phyloP scores from a whole-genome alignment of 176 grass and related monocot genomes.

The Urochloa ruziziensis region DNA sequence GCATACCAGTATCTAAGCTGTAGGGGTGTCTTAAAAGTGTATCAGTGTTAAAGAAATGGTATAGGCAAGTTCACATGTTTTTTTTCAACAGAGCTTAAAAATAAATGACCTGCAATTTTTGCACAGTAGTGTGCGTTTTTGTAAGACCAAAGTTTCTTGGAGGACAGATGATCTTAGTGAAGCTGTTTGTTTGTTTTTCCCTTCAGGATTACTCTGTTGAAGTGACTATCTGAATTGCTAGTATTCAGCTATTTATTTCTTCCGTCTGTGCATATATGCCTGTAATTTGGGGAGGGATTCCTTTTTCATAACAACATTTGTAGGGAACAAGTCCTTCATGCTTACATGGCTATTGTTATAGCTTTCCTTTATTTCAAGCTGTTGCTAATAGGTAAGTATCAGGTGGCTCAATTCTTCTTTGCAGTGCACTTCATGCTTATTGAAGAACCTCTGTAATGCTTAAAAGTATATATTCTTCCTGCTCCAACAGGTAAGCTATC shows the following conservation, averaged over 20 bases:
- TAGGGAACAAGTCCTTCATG: constrained; percentile 13
- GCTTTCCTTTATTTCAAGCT: neutral
- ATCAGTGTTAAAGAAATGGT: neutral
- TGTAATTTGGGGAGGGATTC: neutral
- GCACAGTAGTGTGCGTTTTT: neutral
- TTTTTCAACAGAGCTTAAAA: constrained; percentile 1
- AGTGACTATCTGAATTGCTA: neutral
- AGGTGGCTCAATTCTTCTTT: neutral
- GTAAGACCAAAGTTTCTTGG: neutral
- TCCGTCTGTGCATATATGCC: neutral
- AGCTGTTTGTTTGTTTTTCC: neutral
- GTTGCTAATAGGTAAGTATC: constrained; percentile 7
- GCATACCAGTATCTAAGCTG: neutral
- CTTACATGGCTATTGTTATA: neutral
- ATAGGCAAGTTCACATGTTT: neutral
- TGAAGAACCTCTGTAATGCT: neutral
- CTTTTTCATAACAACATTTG: constrained; percentile 2
- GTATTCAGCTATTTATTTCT: neutral
- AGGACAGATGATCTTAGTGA: constrained; percentile 15
- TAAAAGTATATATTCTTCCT: constrained; percentile 11
- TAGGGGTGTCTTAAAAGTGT: neutral
- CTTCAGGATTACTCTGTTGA: neutral
- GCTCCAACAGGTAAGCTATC: constrained; percentile 6
- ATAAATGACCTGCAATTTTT: neutral
- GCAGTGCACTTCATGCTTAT: neutral